Evolutionary conservation across 2,329 filamentous ascomycete genomes (phyloP), one percentile per base, ranked within the genome.

Genomic region (Xylariales sp.): DNA sequence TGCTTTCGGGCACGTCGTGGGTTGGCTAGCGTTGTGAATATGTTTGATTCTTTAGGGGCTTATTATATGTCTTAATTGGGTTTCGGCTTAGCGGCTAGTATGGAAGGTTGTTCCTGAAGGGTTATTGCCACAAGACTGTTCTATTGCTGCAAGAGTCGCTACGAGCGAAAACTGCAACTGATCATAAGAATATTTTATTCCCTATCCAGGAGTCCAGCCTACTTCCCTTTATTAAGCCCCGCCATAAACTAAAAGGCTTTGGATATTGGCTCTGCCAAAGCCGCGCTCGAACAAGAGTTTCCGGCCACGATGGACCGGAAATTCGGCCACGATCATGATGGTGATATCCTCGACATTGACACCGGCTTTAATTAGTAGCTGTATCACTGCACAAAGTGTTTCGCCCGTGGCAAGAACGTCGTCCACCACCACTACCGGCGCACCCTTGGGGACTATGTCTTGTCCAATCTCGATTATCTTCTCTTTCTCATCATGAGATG

Each of bases 371-470:
- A 48, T 12, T 32, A 90, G 73, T 1, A 90, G 77, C 70, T 80
- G 70, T 41, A 90, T 71, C 43, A 87, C 80, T 6, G 85, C 85
- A 74, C 79, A 83, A 45, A 90, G 81, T 2, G 87, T 89, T 70
- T 80, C 71, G 1, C 86, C 87, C 0, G 84, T 86, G 5, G 87
- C 81, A 64, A 90, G 82, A 34, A 89, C 86, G 75, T 90, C 87
- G 66, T 90, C 87, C 5, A 90, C 81, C 0, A 89, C 81, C n/a
- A 89, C 79, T 10, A 89, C 83, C 3, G 78, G 79, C 3, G 75
- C 77, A 1, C 77, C 81, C 43, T 32, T 73, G 0, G 78, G 71
- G 18, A 90, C 39, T 45, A 77, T 76, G 78, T 82, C 78, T 18
- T 72, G 72, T 16, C 79, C 79, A 74, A 90, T 86, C 77, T 88